These are phyloP conservation scores for Cenchrus fungigraminus DNA, from an alignment of 176 grass and related monocot species.

Conservation along the genomic window DNA sequence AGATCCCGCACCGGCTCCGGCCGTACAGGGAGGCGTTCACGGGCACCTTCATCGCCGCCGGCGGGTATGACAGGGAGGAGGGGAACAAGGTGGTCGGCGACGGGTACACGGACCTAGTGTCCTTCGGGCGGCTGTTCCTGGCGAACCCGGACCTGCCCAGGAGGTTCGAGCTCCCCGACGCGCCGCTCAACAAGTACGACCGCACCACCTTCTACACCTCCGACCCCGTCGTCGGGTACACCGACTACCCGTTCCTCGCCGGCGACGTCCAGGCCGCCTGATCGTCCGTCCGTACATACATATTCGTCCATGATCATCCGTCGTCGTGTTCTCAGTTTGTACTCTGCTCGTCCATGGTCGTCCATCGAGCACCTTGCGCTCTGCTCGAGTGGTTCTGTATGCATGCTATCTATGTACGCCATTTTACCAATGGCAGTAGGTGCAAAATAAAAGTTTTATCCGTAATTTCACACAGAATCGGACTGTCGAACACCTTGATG, in stretches of 20 bases:
- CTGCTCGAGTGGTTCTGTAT: too few species aligned
- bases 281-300: background rate
- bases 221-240: slow-evolving; percentile 55
- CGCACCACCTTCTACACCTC: slow-evolving; percentile 47
- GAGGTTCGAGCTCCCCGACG: slow-evolving; percentile 26
- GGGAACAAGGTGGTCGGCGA: slow-evolving; percentile 49
- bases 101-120: slow-evolving; percentile 49
- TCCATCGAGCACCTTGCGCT: too few species aligned
- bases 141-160: slow-evolving; percentile 49
- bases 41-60: slow-evolving; percentile 27
- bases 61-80: slow-evolving; percentile 54
- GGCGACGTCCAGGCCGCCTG: background rate
- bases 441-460: background rate
- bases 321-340: background rate
- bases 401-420: background rate
- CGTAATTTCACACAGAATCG: background rate
- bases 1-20: slow-evolving; percentile 8
- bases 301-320: background rate
- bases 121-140: slow-evolving; percentile 43
- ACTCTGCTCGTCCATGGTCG: background rate
- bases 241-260: slow-evolving; percentile 45
- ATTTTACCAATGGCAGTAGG: background rate
- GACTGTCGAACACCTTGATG: background rate
- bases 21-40: background rate
- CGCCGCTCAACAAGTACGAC: slow-evolving; percentile 51